Percentiles rank a stretch among this genome's conserved stretches.
Evolutionary conservation across 495 filamentous ascomycete genomes (phyloP).

Genomic region (Podospora bellae-mahoneyi): DNA sequence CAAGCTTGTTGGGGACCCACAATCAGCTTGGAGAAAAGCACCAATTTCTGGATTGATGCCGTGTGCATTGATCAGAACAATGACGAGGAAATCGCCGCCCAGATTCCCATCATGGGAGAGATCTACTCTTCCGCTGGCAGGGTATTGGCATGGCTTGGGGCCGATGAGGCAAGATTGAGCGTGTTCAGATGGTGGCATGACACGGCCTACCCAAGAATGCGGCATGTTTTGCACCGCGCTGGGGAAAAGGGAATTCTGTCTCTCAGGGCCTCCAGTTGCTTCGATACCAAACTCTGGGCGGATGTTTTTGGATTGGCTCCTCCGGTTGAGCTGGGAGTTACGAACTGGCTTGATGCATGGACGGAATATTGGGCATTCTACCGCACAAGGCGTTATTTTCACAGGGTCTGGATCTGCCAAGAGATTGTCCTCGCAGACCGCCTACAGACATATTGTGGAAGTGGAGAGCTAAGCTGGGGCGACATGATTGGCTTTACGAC

Average conservation of each 20-base stretch:
- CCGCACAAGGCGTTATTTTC: slow-evolving; percentile 15
- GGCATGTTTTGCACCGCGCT: background rate
- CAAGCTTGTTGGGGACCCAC: background rate
- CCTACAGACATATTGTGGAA: slow-evolving; percentile 12
- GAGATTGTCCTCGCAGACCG: slow-evolving; percentile 14
- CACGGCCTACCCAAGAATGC: slow-evolving; percentile 7
- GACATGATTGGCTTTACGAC: slow-evolving; percentile 9
- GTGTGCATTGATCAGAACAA: slow-evolving; percentile 29
- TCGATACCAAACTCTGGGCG: slow-evolving; percentile 16
- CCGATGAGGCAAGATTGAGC: slow-evolving; percentile 10
- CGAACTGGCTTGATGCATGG: slow-evolving; percentile 12
- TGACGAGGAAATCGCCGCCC: slow-evolving; percentile 24
- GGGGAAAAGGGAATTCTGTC: slow-evolving; percentile 4
- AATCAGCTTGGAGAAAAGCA: background rate
- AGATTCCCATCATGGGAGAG: slow-evolving; percentile 30
- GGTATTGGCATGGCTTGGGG: slow-evolving; percentile 17
- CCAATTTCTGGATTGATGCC: slow-evolving; percentile 27
- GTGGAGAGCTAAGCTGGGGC: slow-evolving; percentile 9
- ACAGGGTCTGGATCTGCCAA: slow-evolving; percentile 22
- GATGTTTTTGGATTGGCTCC: slow-evolving; percentile 10
- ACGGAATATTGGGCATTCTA: slow-evolving; percentile 17
- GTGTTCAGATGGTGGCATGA: slow-evolving; percentile 16
- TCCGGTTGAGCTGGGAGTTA: background rate
- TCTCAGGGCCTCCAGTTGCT: slow-evolving; percentile 10
- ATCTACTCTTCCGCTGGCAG: slow-evolving; percentile 25